Evolutionary conservation across 768 basidiomycete species (phyloP), one percentile per base, ranked within the genome.

Genomic region (Leccinum boreale): DNA sequence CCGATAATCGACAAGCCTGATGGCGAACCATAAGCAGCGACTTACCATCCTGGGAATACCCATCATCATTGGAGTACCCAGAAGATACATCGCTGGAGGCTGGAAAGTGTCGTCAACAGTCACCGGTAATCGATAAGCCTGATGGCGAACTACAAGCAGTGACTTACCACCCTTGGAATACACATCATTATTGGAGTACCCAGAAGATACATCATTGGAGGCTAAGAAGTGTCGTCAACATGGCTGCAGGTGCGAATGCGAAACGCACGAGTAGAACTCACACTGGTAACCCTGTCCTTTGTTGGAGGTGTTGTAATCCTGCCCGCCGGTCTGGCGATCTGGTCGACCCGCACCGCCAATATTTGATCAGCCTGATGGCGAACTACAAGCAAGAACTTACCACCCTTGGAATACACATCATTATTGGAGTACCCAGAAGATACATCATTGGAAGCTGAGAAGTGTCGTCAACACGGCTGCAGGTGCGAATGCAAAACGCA

Each of bases 381-480:
- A 44, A 59, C 12, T 47, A 36, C 10, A 10, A 56, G 42, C 50
- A 50, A 8, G 23, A 31, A 58, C 60, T 59, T 49, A 62, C 61
- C 17, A 39, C 12, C 36, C 17, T 39, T 17, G 36, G 15, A 17
- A n/a, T 39, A 39, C 15, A 17, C 36, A 39, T 45, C 19, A 45
- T 23, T 1, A 5, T 19, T 11, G 44, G 14, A 15, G 44, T 45
- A 15, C 8, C 44, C 44, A 14, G 55, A 52, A 8, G 59, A 55
- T 23, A 49, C 46, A 46, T 24, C 44, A 29, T 45, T 46, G 63
- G 76, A 84, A 84, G 6, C 36, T 39, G 3, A 39, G 36, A 9
- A n/a, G 8, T 39, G 8, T 39, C 35, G 36, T 39, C 17, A 39
- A n/a, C 6, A 39, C 0, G 36, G 17, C 7, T 45, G 44, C 44